Conservation (phyloP, 2,329 filamentous ascomycete genomes). For the Trichoderma semiorbis region DNA sequence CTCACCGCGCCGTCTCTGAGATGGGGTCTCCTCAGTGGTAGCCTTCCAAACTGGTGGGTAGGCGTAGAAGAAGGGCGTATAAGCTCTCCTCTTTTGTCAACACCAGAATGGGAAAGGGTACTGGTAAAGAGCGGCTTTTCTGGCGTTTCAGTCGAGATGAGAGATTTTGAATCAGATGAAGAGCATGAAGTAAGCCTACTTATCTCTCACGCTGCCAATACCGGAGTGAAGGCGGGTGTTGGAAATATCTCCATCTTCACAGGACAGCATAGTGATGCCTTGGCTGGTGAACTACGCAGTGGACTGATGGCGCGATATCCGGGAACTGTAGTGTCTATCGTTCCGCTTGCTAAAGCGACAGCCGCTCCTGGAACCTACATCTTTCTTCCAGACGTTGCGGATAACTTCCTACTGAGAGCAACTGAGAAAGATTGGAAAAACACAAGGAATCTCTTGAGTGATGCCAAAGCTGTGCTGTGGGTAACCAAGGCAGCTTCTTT, state of each 20-base stretch:
- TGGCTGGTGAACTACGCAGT: constrained; percentile 2
- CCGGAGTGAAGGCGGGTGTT: not conserved
- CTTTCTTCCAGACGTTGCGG: not conserved
- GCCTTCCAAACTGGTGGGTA: constrained; percentile 7
- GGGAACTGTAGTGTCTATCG: not conserved
- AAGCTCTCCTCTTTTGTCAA: constrained; percentile 3
- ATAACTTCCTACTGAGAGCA: not conserved
- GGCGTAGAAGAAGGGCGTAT: constrained; percentile 12
- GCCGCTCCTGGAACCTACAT: constrained; percentile 1
- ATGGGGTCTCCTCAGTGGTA: constrained; percentile 9
- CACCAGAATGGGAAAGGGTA: not conserved
- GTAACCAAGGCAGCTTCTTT: constrained; percentile 1
- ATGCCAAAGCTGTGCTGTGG: constrained; percentile 11
- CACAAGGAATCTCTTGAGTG: not conserved
- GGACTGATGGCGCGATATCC: not conserved
- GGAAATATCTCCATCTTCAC: constrained; percentile 9
- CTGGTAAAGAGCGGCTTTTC: constrained; percentile 14
- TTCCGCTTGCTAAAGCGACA: not conserved
- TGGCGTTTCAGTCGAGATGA: constrained; percentile 11
- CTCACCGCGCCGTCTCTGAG: constrained; percentile 9
- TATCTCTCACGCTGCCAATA: constrained; percentile 4
- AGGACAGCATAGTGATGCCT: not conserved
- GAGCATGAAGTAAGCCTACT: constrained; percentile 16
- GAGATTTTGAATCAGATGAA: constrained; percentile 1
- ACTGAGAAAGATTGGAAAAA: constrained; percentile 6